These are phyloP conservation scores for Komagataella ulmi DNA, from an alignment of 805 yeast species.

Conservation along the genomic window DNA sequence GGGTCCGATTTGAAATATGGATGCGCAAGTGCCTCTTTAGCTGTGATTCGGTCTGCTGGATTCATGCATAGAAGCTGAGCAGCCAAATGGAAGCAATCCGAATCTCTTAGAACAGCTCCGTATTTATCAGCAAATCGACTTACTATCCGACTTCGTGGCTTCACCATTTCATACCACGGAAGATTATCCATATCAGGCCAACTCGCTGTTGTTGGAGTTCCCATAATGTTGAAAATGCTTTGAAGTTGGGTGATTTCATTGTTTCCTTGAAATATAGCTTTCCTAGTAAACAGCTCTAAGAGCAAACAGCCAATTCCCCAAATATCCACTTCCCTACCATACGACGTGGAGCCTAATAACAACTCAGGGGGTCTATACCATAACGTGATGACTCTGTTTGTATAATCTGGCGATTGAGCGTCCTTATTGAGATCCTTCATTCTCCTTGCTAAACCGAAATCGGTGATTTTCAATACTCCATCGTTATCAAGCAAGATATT, in stretches of 20 bases:
- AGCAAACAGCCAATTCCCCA: constrained; percentile 96
- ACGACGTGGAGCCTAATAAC: constrained; percentile 78
- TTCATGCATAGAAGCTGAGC: constrained; percentile 46
- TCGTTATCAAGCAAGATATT: constrained; percentile 51
- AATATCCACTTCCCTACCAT: constrained; percentile 83
- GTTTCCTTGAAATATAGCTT: constrained; percentile 74
- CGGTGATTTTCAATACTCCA: constrained; percentile 62
- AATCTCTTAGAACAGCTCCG: constrained; percentile 27
- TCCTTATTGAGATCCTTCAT: constrained; percentile 41
- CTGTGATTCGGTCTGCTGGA: constrained; percentile 56
- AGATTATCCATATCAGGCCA: constrained; percentile 74
- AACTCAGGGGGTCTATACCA: constrained; percentile 98
- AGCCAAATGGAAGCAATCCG: constrained; percentile 54
- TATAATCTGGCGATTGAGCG: constrained; percentile 61
- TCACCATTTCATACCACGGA: constrained; percentile 88
- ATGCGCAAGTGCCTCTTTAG: constrained; percentile 57
- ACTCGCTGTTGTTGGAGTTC: constrained; percentile 57
- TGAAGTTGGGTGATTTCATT: constrained; percentile 80
- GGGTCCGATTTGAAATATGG: constrained; percentile 66
- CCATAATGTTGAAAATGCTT: constrained; percentile 72
- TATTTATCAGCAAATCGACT: constrained; percentile 28
- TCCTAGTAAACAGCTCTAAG: constrained; percentile 63
- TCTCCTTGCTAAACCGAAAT: constrained; percentile 70
- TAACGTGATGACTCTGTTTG: constrained; percentile 88
- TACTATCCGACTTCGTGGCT: constrained; percentile 34